Evolutionary conservation across 305 asterid species (phyloP), one percentile per base, ranked within the genome.

Genomic region (Fraxinus sp.): DNA sequence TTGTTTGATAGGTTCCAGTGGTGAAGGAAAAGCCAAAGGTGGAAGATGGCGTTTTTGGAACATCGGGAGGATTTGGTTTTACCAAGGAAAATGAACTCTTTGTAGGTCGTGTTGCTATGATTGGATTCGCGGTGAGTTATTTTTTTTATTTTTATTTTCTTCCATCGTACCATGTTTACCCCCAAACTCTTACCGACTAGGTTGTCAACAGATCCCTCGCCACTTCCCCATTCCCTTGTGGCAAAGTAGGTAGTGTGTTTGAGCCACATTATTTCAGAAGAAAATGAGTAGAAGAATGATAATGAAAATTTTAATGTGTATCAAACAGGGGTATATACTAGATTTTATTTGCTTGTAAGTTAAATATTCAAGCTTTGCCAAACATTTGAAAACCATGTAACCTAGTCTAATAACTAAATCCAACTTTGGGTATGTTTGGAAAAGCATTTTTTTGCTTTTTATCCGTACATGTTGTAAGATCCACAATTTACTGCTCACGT

Each of bases 61-160:
- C 99, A 8, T 95, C 99, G 0, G 99, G 99, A 73, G 99, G 99
- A 55, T 91, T 95, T 84, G 99, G 99, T 59, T 95, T 95, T 32
- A 94, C 98, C 14, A 95, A 95, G 90, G 92, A 92, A 79, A 95
- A 95, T 88, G 99, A 95, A 87, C 97, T 95, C 83, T 95, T 95
- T 85, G 99, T 95, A 18, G 99, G 99, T 33, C 97, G 99, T 64
- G 98, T 95, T 52, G 99, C 99, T 82, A 95, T 95, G 99, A 88
- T 95, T 87, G 99, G 99, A n/a, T 95, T 95, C 82, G 99, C 99
- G 84, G 99, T 94, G 26, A 88, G 95, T 87, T 26, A 26, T 26
- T 26, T 26, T 26, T 26, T 24, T 24, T 24, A 24, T 26, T 26
- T 26, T 13, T 14, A 0, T 14, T 13, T 14, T 49, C 14, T 14